Conservation (phyloP, 768 basidiomycete genomes). For the Auriscalpium vulgare region DNA sequence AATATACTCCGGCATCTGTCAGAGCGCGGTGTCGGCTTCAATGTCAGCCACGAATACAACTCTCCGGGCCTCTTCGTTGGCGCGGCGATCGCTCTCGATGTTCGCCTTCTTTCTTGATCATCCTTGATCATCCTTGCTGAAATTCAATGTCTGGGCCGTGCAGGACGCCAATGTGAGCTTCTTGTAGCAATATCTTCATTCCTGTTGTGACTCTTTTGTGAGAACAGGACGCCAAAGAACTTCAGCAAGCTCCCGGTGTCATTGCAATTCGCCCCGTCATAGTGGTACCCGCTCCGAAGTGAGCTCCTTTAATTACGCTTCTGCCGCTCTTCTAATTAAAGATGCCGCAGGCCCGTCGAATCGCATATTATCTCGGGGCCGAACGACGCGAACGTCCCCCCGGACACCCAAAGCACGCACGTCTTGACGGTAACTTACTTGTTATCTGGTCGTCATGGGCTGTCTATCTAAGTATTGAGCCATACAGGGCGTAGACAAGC, state of each 20-base stretch:
- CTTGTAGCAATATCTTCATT: no score
- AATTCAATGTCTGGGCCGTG: no score
- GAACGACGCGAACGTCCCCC: slow-evolving; percentile 34
- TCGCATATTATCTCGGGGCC: slow-evolving; percentile 32
- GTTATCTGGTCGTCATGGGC: neutral
- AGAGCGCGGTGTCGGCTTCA: neutral
- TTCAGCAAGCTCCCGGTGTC: slow-evolving; percentile 34
- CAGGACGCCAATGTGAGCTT: no score
- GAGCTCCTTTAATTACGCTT: slow-evolving; percentile 4
- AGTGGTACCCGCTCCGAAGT: slow-evolving; percentile 36
- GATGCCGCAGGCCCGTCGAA: slow-evolving; percentile 33
- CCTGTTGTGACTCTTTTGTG: no score
- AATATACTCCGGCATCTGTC: neutral
- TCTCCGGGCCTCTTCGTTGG: neutral
- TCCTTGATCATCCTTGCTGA: slow-evolving; percentile 17
- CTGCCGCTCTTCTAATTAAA: neutral
- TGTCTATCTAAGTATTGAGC: neutral
- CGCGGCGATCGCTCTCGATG: slow-evolving; percentile 26
- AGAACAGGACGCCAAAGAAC: slow-evolving; percentile 41
- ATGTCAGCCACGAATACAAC: neutral
- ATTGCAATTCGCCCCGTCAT: slow-evolving; percentile 50
- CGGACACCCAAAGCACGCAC: slow-evolving; percentile 44
- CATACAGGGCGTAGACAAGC: slow-evolving; percentile 49
- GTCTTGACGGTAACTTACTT: slow-evolving; percentile 37
- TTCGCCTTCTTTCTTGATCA: slow-evolving; percentile 40